A percentile compares a stretch with the other conserved stretches of the same genome.
These are phyloP conservation scores for Camptophora hylomeconis DNA, from an alignment of 2,329 filamentous ascomycete species.

Conservation along the genomic window DNA sequence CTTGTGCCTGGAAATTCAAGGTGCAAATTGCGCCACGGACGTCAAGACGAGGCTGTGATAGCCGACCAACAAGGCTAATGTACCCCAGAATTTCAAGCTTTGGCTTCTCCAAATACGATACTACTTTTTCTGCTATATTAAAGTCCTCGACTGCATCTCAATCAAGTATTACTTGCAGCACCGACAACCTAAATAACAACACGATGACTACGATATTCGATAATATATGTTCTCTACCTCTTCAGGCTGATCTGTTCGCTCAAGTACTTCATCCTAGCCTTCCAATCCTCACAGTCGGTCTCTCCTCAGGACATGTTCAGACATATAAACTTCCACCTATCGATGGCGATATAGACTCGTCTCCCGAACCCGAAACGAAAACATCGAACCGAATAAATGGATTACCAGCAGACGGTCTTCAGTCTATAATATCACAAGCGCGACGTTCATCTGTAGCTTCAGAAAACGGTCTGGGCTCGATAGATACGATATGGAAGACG, in stretches of 20 bases:
- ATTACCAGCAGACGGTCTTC: no score
- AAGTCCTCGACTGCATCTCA: no score
- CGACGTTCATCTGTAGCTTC: constrained; percentile 25
- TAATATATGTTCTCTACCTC: constrained; percentile 78
- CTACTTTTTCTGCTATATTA: no score
- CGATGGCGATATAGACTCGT: constrained; percentile 35
- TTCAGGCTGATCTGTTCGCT: constrained; percentile 74
- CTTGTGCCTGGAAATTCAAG: no score
- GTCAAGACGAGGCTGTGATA: no score
- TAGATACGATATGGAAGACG: constrained; percentile 78
- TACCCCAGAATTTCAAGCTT: no score
- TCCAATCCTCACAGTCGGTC: constrained; percentile 73
- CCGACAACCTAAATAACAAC: no score
- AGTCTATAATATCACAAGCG: constrained; percentile 11
- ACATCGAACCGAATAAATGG: constrained; percentile 7
- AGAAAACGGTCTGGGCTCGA: constrained; percentile 55
- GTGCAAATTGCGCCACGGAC: no score
- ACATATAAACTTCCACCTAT: constrained; percentile 46
- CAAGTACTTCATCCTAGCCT: constrained; percentile 76
- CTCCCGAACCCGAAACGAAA: constrained; percentile 4
- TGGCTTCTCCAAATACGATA: no score
- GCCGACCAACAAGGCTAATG: no score
- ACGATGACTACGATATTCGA: no score
- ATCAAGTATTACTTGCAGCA: no score
- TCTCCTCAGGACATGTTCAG: constrained; percentile 42